phyloP scores from a whole-genome alignment of 129 eudicot species.

The Smallanthus sonchifolius region DNA sequence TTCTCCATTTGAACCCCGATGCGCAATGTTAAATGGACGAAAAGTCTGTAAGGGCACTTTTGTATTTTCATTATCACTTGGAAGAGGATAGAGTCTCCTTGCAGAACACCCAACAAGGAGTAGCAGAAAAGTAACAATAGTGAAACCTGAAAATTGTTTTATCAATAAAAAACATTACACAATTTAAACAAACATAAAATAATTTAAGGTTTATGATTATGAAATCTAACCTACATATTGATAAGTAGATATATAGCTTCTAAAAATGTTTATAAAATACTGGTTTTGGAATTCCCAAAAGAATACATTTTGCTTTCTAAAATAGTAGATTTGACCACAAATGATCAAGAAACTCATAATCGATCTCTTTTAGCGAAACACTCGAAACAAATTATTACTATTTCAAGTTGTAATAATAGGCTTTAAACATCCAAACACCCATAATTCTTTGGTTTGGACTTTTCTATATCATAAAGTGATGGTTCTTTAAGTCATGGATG shows the following conservation, averaged over 20 bases:
- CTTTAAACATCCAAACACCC: too few species aligned
- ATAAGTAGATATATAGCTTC: neutral
- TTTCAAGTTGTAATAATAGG: too few species aligned
- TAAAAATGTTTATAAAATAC: neutral
- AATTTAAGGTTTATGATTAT: neutral
- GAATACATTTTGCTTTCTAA: too few species aligned
- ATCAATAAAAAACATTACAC: neutral
- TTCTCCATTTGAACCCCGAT: constrained; percentile 94
- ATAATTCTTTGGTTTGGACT: neutral
- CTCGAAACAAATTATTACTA: too few species aligned
- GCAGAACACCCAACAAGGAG: constrained; percentile 57
- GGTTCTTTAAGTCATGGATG: too few species aligned
- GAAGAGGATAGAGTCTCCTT: constrained; percentile 68
- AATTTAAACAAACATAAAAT: constrained; percentile 7
- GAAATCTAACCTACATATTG: neutral
- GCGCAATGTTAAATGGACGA: constrained; percentile 86
- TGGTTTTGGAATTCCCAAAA: neutral
- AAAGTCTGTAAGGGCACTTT: constrained; percentile 78
- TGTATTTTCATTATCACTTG: constrained; percentile 50
- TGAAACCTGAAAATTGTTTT: constrained; percentile 39
- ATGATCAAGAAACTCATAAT: too few species aligned
- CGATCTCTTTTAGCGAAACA: too few species aligned
- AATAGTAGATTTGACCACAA: too few species aligned
- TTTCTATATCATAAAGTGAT: too few species aligned
- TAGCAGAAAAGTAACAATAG: constrained; percentile 53